Conservation (phyloP, 805 yeast species). For the Hanseniaspora occidentalis region DNA sequence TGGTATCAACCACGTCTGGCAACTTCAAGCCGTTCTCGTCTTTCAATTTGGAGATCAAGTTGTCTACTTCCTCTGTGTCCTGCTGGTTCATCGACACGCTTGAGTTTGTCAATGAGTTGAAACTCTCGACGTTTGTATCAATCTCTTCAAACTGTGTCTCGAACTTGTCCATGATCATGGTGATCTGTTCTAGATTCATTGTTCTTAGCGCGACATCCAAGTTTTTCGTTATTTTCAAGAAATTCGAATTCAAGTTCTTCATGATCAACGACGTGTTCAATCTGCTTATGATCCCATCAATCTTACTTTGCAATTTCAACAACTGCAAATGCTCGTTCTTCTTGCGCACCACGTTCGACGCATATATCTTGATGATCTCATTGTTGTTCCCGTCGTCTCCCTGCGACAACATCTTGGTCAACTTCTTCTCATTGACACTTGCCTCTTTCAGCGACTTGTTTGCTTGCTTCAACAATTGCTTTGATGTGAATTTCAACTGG, state of each 20-base stretch:
- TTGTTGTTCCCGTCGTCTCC: constrained; percentile 42
- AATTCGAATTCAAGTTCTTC: constrained; percentile 88
- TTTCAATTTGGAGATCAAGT: constrained; percentile 4
- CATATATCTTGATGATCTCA: constrained; percentile 88
- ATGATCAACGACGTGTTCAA: constrained; percentile 97
- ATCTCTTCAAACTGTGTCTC: constrained; percentile 93
- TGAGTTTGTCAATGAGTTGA: constrained; percentile 4
- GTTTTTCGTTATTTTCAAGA: constrained; percentile 86
- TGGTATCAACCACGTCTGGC: constrained; percentile 84
- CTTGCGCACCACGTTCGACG: constrained; percentile 91
- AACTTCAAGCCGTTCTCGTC: constrained; percentile 5
- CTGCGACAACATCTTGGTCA: constrained; percentile 46
- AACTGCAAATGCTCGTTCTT: constrained; percentile 75
- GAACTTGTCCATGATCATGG: constrained; percentile 93
- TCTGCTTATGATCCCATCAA: constrained; percentile 91
- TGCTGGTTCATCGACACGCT: constrained; percentile 5
- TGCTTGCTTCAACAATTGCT: constrained; percentile 83
- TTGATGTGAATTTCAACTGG: constrained; percentile 66
- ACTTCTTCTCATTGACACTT: constrained; percentile 70
- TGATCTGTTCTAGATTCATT: constrained; percentile 88
- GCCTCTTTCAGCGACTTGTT: constrained; percentile 86
- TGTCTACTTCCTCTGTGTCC: constrained; percentile 6
- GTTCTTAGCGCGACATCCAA: constrained; percentile 94
- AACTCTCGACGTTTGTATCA: constrained; percentile 60
- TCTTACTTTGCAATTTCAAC: constrained; percentile 70